Evolutionary conservation across 2,329 filamentous ascomycete species (phyloP).

Genomic region (Laburnicola sp.): DNA sequence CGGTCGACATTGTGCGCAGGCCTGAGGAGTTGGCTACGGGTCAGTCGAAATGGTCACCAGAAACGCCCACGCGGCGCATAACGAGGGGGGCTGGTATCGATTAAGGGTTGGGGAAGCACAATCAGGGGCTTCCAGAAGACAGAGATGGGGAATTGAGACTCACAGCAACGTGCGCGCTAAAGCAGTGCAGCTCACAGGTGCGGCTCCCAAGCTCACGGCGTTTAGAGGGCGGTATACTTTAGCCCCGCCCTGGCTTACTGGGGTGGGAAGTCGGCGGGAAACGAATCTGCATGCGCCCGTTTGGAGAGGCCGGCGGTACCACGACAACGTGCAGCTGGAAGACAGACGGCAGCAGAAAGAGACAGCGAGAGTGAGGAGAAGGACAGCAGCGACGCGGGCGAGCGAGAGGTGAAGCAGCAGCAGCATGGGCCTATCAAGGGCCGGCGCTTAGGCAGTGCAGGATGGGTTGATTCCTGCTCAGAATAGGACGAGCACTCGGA

Average conservation of each 20-base stretch:
- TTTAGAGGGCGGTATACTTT: slow-evolving; percentile 42
- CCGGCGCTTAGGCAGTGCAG: slow-evolving; percentile 43
- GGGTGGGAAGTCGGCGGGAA: slow-evolving; percentile 38
- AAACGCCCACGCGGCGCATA: slow-evolving; percentile 35
- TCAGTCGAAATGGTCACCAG: slow-evolving; percentile 34
- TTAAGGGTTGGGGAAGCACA: slow-evolving; percentile 32
- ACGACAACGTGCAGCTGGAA: slow-evolving; percentile 42
- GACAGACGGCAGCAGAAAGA: slow-evolving; percentile 26
- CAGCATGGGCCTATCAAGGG: slow-evolving; percentile 40
- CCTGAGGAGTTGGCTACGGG: slow-evolving; percentile 29
- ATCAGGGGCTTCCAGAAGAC: slow-evolving; percentile 36
- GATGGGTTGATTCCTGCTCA: slow-evolving; percentile 40
- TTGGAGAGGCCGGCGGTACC: slow-evolving; percentile 34
- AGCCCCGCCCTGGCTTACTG: slow-evolving; percentile 45
- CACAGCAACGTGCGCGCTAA: slow-evolving; percentile 46
- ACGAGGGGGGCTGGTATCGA: slow-evolving; percentile 30
- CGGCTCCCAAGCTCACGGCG: slow-evolving; percentile 39
- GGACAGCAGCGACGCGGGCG: slow-evolving; percentile 38
- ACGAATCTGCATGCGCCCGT: slow-evolving; percentile 50
- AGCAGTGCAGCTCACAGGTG: slow-evolving; percentile 27
- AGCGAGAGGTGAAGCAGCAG: slow-evolving; percentile 38
- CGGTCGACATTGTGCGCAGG: slow-evolving; percentile 50
- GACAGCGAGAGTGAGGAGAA: slow-evolving; percentile 27
- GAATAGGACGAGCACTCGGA: slow-evolving; percentile 36
- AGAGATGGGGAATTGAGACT: slow-evolving; percentile 40